A percentile compares a stretch with the other conserved stretches of the same genome.
Evolutionary conservation across 2,329 filamentous ascomycete genomes (phyloP).

Genomic region (Aspergillus neoniger): DNA sequence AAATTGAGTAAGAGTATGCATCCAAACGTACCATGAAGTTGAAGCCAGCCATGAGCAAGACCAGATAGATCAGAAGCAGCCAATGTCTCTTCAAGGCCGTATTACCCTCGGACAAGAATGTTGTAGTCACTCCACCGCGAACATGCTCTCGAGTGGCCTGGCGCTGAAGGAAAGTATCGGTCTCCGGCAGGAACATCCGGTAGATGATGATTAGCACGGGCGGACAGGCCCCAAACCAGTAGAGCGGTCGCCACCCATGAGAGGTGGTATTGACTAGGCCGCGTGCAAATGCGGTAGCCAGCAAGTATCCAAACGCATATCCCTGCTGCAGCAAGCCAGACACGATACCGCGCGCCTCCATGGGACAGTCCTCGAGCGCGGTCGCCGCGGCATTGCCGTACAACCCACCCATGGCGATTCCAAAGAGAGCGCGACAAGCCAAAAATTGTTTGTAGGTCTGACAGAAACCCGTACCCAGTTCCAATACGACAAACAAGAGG

Average conservation of each 20-base stretch:
- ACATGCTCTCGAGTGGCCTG: constrained; percentile 62
- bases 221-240: constrained; percentile 83
- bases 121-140: constrained; percentile 59
- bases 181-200: constrained; percentile 77
- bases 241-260: constrained; percentile 80
- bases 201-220: constrained; percentile 79
- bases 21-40: constrained; percentile 70
- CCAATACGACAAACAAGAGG: constrained; percentile 61
- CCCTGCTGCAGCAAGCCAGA: constrained; percentile 66
- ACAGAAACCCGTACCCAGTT: constrained; percentile 62
- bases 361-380: constrained; percentile 63
- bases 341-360: constrained; percentile 59
- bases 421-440: constrained; percentile 61
- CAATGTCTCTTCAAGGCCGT: constrained; percentile 78
- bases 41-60: constrained; percentile 85
- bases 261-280: constrained; percentile 65
- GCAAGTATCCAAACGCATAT: constrained; percentile 66
- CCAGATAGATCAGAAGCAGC: constrained; percentile 76
- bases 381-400: constrained; percentile 65
- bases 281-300: constrained; percentile 58
- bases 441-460: constrained; percentile 61
- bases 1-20: neutral
- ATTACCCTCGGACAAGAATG: constrained; percentile 75
- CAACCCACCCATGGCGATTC: constrained; percentile 65
- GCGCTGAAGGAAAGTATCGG: constrained; percentile 68